These are phyloP conservation scores for Xylaria longipes DNA, from an alignment of 495 filamentous ascomycete species.

Conservation along the genomic window DNA sequence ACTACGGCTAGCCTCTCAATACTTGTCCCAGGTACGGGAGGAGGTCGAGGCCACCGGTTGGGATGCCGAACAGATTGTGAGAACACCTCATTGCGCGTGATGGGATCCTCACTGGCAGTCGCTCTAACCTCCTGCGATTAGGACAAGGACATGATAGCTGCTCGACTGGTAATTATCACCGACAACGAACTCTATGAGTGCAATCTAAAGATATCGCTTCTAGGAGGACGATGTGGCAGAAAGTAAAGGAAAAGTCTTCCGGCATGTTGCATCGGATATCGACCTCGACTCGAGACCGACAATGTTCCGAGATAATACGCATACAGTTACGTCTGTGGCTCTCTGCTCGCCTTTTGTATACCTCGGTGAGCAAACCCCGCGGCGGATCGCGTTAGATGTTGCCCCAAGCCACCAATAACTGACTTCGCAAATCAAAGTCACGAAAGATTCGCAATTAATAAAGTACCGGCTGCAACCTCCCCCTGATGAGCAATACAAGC, in stretches of 20 bases:
- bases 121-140: constrained; percentile 17
- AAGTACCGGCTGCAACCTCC: constrained; percentile 83
- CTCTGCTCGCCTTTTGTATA: constrained; percentile 79
- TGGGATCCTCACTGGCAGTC: neutral
- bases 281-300: constrained; percentile 42
- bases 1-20: constrained; percentile 87
- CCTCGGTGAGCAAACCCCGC: constrained; percentile 24
- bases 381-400: neutral
- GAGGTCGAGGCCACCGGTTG: constrained; percentile 83
- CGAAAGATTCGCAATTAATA: constrained; percentile 80
- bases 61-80: constrained; percentile 85
- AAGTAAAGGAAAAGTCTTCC: constrained; percentile 87
- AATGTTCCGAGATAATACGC: constrained; percentile 77
- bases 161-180: constrained; percentile 23
- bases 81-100: constrained; percentile 7
- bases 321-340: constrained; percentile 79
- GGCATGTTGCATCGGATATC: constrained; percentile 69
- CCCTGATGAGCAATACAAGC: constrained; percentile 59
- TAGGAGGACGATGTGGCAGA: constrained; percentile 93
- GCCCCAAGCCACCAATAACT: neutral
- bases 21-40: constrained; percentile 84
- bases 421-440: constrained; percentile 60
- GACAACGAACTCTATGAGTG: neutral
- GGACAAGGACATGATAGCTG: constrained; percentile 29
- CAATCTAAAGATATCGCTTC: constrained; percentile 16